Percentiles rank a stretch among this genome's conserved stretches.
phyloP scores from a whole-genome alignment of 495 filamentous ascomycete genomes.

The Neurospora sp. region DNA sequence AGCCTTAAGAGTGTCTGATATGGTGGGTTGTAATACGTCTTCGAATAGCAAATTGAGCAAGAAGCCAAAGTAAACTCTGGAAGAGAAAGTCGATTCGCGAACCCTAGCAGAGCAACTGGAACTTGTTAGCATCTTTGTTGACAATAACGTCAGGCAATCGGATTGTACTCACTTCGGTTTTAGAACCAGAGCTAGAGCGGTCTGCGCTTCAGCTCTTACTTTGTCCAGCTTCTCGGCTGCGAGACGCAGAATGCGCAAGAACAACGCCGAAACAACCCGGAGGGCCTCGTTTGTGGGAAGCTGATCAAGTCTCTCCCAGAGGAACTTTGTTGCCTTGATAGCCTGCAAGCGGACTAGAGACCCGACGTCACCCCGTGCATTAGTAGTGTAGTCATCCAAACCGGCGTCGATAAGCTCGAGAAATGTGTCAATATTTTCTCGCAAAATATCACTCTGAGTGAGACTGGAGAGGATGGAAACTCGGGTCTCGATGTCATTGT shows the following conservation, averaged over 20 bases:
- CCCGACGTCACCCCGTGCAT: slow-evolving; percentile 78
- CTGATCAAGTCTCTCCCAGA: slow-evolving; percentile 26
- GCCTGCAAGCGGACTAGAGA: slow-evolving; percentile 73
- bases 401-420: slow-evolving; percentile 35
- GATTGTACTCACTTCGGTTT: slow-evolving; percentile 19
- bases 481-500: slow-evolving; percentile 45
- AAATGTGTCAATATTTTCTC: slow-evolving; percentile 22
- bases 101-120: slow-evolving; percentile 18
- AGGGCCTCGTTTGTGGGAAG: neutral
- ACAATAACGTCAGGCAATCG: neutral
- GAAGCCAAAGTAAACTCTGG: slow-evolving; percentile 38
- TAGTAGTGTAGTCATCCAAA: slow-evolving; percentile 82
- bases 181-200: slow-evolving; percentile 28
- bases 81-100: slow-evolving; percentile 33
- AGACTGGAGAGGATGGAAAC: slow-evolving; percentile 53
- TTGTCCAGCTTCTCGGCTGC: slow-evolving; percentile 84
- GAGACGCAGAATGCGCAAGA: slow-evolving; percentile 50
- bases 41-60: slow-evolving; percentile 33
- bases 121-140: slow-evolving; percentile 4
- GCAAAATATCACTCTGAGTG: slow-evolving; percentile 31
- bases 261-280: slow-evolving; percentile 18
- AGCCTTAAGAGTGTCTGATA: slow-evolving; percentile 6
- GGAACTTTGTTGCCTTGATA: slow-evolving; percentile 46
- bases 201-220: slow-evolving; percentile 59
- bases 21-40: slow-evolving; percentile 16